These are phyloP conservation scores for Nakazawaea pomicola DNA, from an alignment of 805 yeast species.

Conservation along the genomic window DNA sequence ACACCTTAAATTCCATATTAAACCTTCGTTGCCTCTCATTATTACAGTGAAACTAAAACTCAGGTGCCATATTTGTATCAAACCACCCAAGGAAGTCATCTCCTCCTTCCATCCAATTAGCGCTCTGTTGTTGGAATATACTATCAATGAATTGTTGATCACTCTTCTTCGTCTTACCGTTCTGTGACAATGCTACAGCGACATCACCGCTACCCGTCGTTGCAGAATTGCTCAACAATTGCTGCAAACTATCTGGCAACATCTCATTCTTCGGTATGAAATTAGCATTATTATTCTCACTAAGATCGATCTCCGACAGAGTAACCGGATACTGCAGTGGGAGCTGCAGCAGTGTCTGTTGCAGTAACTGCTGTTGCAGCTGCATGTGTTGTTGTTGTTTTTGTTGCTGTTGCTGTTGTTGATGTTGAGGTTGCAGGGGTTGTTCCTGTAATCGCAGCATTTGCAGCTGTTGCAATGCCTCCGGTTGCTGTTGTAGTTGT, in stretches of 20 bases:
- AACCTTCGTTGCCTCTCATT: no score
- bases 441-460: no score
- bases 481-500: constrained; percentile 9
- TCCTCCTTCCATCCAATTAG: constrained; percentile 78
- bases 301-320: no score
- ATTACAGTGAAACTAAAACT: constrained; percentile 31
- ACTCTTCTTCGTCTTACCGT: background rate
- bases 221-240: constrained; percentile 1
- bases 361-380: no score
- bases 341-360: no score
- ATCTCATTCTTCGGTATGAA: background rate
- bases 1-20: no score
- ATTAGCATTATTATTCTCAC: constrained; percentile 3
- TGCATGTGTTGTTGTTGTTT: no score
- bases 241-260: background rate
- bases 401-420: no score
- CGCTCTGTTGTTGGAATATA: constrained; percentile 76
- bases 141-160: constrained; percentile 35
- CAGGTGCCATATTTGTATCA: constrained; percentile 72
- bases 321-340: no score
- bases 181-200: background rate
- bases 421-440: no score
- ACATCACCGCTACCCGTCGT: background rate
- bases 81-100: constrained; percentile 96
- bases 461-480: no score